Conservation (phyloP, 257 asterid genomes). For the Solanum boliviense region DNA sequence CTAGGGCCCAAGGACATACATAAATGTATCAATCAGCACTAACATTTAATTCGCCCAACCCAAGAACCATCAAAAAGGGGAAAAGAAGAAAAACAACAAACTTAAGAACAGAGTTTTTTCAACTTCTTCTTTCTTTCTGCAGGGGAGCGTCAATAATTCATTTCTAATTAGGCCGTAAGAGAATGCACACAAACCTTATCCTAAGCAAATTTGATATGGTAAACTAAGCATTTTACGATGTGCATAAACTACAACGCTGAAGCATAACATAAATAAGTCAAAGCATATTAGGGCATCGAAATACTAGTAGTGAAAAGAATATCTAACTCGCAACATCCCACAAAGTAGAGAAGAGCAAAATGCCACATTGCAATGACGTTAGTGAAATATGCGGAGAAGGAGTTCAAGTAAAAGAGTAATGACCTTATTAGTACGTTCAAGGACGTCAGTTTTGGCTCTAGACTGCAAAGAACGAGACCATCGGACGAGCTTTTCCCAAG, state of each 20-base stretch:
- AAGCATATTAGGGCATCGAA: background rate
- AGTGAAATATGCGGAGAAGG: background rate
- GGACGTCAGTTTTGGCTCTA: constrained; percentile 76
- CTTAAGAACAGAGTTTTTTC: background rate
- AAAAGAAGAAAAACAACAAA: background rate
- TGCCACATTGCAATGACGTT: background rate
- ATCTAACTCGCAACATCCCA: background rate
- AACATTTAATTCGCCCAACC: background rate
- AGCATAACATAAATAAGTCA: background rate
- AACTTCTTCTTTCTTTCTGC: background rate
- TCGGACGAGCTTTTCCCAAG: constrained; percentile 90
- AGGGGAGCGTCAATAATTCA: background rate
- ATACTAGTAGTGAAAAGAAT: background rate
- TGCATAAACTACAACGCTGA: background rate
- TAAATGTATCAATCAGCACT: background rate
- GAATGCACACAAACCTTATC: background rate
- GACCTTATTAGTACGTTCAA: constrained; percentile 82
- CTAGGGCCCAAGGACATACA: constrained; percentile 19
- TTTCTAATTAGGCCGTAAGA: background rate
- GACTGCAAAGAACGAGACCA: constrained; percentile 92
- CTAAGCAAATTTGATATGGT: background rate
- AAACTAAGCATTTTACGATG: background rate
- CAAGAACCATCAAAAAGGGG: background rate
- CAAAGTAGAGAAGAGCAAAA: background rate
- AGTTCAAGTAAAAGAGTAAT: background rate